Conservation (phyloP, 495 filamentous ascomycete species). For the Xylaria cubensis region DNA sequence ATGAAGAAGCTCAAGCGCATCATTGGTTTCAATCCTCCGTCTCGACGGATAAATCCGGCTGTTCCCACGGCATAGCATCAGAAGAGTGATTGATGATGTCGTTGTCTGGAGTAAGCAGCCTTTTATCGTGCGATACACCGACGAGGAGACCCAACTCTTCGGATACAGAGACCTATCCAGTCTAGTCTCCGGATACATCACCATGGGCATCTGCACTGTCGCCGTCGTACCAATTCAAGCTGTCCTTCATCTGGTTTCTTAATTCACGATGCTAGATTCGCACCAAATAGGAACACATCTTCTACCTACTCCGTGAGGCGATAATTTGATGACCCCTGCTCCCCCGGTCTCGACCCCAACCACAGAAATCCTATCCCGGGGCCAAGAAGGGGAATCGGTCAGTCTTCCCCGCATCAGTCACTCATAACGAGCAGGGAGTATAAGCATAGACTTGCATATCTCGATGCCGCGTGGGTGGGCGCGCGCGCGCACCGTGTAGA, state of each 20-base stretch:
- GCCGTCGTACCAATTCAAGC: not conserved
- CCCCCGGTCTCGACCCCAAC: not conserved
- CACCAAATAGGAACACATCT: not conserved
- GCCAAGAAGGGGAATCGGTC: conserved; percentile 10
- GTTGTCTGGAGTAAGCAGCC: not conserved
- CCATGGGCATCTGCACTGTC: not conserved
- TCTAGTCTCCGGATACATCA: not conserved
- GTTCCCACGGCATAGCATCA: not conserved
- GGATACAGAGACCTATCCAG: not conserved
- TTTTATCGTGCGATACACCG: not conserved
- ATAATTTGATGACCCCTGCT: not conserved
- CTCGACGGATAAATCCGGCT: not conserved
- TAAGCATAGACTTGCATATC: not conserved
- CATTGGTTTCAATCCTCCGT: not conserved
- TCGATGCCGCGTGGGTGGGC: not conserved
- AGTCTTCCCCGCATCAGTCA: conserved; percentile 16
- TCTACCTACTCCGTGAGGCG: not conserved
- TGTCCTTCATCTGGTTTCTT: not conserved
- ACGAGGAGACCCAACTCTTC: not conserved
- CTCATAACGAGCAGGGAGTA: not conserved
- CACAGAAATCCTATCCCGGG: not conserved
- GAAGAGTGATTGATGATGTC: not conserved
- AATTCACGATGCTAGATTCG: not conserved
- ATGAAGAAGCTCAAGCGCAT: not conserved
- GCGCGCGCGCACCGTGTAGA: not conserved